Conservation (phyloP, 2,329 filamentous ascomycete species). For the Dactylellina drechsleri region DNA sequence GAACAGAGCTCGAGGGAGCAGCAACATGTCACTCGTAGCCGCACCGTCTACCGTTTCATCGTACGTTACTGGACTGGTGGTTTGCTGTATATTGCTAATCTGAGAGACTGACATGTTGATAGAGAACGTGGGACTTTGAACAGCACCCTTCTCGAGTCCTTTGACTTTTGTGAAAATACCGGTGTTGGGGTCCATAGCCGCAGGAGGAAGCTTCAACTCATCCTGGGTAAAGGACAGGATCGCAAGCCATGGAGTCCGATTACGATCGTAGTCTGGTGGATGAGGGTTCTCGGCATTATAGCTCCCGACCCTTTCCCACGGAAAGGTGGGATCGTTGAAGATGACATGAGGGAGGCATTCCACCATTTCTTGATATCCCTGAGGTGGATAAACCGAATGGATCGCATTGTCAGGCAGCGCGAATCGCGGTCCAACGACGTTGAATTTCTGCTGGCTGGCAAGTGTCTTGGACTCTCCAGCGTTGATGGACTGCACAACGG, state of each 20-base stretch:
- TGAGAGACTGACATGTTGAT: slow-evolving; percentile 55
- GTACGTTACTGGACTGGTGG: slow-evolving; percentile 8
- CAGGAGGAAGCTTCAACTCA: slow-evolving; percentile 60
- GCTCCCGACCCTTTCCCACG: slow-evolving; percentile 62
- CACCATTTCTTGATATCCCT: slow-evolving; percentile 61
- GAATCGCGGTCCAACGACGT: slow-evolving; percentile 62
- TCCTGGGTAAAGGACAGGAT: slow-evolving; percentile 62
- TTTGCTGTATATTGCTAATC: slow-evolving; percentile 7
- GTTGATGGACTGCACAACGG: no score
- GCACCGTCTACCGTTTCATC: slow-evolving; percentile 16
- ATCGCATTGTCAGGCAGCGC: slow-evolving; percentile 60
- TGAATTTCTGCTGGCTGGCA: slow-evolving; percentile 58
- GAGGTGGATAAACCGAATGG: slow-evolving; percentile 63
- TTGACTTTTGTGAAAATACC: slow-evolving; percentile 43
- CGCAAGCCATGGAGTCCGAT: slow-evolving; percentile 63
- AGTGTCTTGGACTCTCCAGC: no score
- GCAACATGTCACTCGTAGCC: slow-evolving; percentile 59
- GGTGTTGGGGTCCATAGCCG: slow-evolving; percentile 23
- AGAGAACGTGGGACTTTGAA: slow-evolving; percentile 56
- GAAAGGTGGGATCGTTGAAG: slow-evolving; percentile 63
- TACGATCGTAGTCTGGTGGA: slow-evolving; percentile 47
- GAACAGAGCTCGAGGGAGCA: slow-evolving; percentile 59
- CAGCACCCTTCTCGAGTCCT: slow-evolving; percentile 33
- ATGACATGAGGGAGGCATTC: slow-evolving; percentile 64
- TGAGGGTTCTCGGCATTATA: slow-evolving; percentile 16